A percentile compares a stretch with the other conserved stretches of the same genome.
phyloP scores from a whole-genome alignment of 1,139 yeast genomes.

The Spathaspora jeffriesii region DNA sequence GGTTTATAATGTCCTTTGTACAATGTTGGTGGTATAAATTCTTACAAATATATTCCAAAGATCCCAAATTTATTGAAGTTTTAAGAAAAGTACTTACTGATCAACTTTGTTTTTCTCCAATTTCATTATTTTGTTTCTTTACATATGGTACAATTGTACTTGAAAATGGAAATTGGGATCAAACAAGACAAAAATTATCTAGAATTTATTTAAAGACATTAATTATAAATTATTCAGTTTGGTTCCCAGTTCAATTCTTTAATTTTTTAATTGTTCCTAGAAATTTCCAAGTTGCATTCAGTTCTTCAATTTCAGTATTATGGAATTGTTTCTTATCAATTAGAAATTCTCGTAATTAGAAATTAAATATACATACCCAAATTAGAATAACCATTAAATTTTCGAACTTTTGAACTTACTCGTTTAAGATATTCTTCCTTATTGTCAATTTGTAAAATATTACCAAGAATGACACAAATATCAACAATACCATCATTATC shows the following conservation, averaged over 20 bases:
- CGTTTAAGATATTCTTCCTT: slow-evolving; percentile 21
- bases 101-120: slow-evolving; percentile 86
- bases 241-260: slow-evolving; percentile 94
- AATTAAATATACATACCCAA: slow-evolving; percentile 40
- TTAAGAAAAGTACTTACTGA: slow-evolving; percentile 87
- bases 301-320: slow-evolving; percentile 83
- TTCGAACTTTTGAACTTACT: slow-evolving; percentile 32
- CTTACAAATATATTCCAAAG: slow-evolving; percentile 77
- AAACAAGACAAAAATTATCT: slow-evolving; percentile 62
- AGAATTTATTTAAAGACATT: slow-evolving; percentile 74
- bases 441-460: slow-evolving; percentile 14
- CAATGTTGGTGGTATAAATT: slow-evolving; percentile 92
- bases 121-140: slow-evolving; percentile 79
- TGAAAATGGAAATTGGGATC: slow-evolving; percentile 71
- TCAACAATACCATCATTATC: slow-evolving; percentile 40
- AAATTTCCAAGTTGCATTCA: slow-evolving; percentile 85
- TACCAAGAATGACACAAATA: slow-evolving; percentile 23
- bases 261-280: slow-evolving; percentile 83
- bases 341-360: slow-evolving; percentile 46
- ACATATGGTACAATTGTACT: slow-evolving; percentile 81
- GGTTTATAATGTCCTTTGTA: slow-evolving; percentile 75
- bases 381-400: slow-evolving; percentile 35
- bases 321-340: slow-evolving; percentile 94
- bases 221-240: slow-evolving; percentile 78
- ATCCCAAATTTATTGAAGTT: slow-evolving; percentile 81